Evolutionary conservation across 2,329 filamentous ascomycete species (phyloP), one percentile per base, ranked within the genome.

Genomic region (Diaporthe citriasiana): DNA sequence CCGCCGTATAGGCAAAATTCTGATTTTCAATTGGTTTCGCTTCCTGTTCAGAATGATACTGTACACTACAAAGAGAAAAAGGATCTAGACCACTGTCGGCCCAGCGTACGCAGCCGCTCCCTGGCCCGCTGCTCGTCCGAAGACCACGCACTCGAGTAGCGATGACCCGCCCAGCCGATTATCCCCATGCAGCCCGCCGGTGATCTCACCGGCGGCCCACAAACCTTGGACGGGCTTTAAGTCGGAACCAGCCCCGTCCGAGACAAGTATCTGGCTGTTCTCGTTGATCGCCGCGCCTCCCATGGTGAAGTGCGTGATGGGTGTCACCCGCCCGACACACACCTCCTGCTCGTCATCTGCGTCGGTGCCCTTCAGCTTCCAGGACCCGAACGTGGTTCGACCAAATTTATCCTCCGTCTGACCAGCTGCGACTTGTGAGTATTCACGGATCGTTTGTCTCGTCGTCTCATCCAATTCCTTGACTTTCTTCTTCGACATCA

Each of bases 101-200:
- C 33, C 9, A 9, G 42, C 27, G 38, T 59, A 73, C 3, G 42
- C 33, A 22, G 86, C 87, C 12, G 87, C 88, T 73, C 86, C 79
- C 22, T 82, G 79, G 0, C 89, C 91, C 0, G 90, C 90, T 50
- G 89, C 87, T 51, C 89, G 83, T 5, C 91, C 91, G 83, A 90
- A 93, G 0, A 93, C 97, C 77, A 99, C 97, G 82, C 97, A 99
- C 82, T 97, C 97, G 57, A 99, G 92, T 45, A 99, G 91, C n/a
- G 96, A 98, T 19, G 97, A 99, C 77, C 97, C 97, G 86, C 97
- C 97, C 42, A 99, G 93, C 87, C 97, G 94, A 90, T 99, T 99
- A 83, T 97, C 95, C 81, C 97, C 97, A 90, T 93, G 91, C 10
- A 93, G 83, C 0, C 91, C 91, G 0, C 91, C 91, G 0, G 90